Evolutionary conservation across 208 protist species (phyloP).

Genomic region (Naegleria lovaniensis): DNA sequence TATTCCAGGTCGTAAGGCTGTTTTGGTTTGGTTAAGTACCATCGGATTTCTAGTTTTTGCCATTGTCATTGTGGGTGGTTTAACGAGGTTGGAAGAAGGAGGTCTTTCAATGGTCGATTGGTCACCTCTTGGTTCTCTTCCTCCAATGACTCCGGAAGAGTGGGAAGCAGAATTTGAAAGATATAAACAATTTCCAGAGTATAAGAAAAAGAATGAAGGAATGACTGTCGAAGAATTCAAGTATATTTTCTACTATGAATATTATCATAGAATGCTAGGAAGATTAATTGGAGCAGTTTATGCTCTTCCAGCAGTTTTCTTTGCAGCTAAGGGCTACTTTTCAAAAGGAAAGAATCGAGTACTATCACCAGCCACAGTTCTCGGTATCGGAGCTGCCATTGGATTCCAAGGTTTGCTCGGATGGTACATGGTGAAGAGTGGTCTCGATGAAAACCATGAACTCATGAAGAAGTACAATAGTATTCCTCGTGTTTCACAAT

Average conservation of each 20-base stretch:
- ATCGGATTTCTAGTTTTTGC: constrained; percentile 69
- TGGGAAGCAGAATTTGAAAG: constrained; percentile 90
- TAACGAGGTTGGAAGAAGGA: constrained; percentile 85
- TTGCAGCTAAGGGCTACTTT: constrained; percentile 61
- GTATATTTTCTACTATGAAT: constrained; percentile 94
- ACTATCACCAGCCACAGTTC: neutral
- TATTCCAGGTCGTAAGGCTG: constrained; percentile 34
- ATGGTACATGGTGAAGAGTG: constrained; percentile 95
- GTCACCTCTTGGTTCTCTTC: constrained; percentile 76
- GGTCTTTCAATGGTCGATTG: constrained; percentile 87
- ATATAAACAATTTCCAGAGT: constrained; percentile 92
- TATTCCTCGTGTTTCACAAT: constrained; percentile 61
- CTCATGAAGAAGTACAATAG: constrained; percentile 61
- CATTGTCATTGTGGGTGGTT: constrained; percentile 83
- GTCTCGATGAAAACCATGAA: constrained; percentile 74
- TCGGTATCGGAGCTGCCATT: constrained; percentile 38
- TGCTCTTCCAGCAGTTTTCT: constrained; percentile 76
- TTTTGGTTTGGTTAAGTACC: constrained; percentile 75
- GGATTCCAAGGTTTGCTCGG: constrained; percentile 82
- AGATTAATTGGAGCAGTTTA: constrained; percentile 77
- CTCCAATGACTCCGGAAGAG: constrained; percentile 73
- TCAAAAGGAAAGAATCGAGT: neutral
- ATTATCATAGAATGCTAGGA: constrained; percentile 82
- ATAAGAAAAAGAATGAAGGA: constrained; percentile 70
- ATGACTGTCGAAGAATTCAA: constrained; percentile 91